Evolutionary conservation across 345 rosid genomes (phyloP).

Genomic region (Tarenaya hassleriana): DNA sequence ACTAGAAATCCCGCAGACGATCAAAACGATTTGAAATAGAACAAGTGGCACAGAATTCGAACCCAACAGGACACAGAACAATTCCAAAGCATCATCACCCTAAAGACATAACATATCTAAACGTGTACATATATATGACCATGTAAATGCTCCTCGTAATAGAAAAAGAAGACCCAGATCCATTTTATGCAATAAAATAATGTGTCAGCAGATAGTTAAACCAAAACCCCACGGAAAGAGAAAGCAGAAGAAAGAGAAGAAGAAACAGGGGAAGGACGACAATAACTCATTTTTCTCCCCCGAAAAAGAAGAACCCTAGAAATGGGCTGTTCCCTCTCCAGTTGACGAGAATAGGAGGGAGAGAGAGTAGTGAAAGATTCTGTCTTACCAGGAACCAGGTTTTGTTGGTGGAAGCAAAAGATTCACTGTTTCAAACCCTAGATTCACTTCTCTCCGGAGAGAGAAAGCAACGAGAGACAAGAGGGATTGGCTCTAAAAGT

Average conservation of each 20-base stretch:
- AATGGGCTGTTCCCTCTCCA: not conserved
- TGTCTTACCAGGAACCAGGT: constrained; percentile 28
- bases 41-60: not conserved
- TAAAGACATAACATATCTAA: constrained; percentile 6
- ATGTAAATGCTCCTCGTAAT: constrained; percentile 11
- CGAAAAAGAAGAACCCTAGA: constrained; percentile 7
- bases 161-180: constrained; percentile 10
- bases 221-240: not conserved
- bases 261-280: constrained; percentile 22
- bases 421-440: constrained; percentile 37
- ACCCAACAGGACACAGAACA: constrained; percentile 15
- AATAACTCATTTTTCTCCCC: constrained; percentile 5
- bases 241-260: constrained; percentile 9
- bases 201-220: not conserved
- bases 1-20: not conserved
- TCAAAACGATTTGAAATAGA: constrained; percentile 6
- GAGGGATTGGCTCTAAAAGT: constrained; percentile 14
- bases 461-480: constrained; percentile 22
- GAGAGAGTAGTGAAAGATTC: not conserved
- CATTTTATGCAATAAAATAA: not conserved
- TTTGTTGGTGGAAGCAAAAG: constrained; percentile 27
- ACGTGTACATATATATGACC: not conserved
- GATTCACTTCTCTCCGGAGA: constrained; percentile 21
- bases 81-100: constrained; percentile 8
- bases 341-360: constrained; percentile 1